Conservation (phyloP, 495 filamentous ascomycete species). For the Xylaria palmicola region DNA sequence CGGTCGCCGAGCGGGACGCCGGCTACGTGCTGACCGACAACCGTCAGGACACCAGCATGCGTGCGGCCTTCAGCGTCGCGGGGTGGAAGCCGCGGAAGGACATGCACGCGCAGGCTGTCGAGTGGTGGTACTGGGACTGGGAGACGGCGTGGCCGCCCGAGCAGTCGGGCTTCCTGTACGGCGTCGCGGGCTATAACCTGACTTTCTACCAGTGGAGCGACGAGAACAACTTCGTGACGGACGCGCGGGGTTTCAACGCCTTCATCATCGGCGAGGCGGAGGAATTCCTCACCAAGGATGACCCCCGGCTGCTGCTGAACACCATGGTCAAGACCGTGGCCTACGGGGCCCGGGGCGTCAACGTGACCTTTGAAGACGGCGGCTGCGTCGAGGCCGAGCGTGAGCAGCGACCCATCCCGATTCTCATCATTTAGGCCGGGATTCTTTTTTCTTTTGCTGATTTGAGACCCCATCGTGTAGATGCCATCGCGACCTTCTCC, state of each 20-base stretch:
- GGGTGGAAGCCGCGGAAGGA: conserved; percentile 66
- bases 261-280: conserved; percentile 62
- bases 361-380: conserved; percentile 54
- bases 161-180: conserved; percentile 31
- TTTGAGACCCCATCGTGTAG: too few species aligned
- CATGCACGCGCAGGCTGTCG: conserved; percentile 58
- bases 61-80: conserved; percentile 58
- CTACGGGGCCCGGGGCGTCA: conserved; percentile 57
- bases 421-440: conserved; percentile 31
- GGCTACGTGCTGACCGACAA: conserved; percentile 59
- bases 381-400: conserved; percentile 59
- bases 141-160: conserved; percentile 53
- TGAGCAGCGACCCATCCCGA: conserved; percentile 52
- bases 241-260: conserved; percentile 66
- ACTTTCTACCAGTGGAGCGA: conserved; percentile 45
- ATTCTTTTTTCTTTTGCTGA: too few species aligned
- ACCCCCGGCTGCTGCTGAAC: conserved; percentile 59
- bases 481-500: conserved; percentile 39
- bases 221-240: conserved; percentile 65
- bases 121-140: conserved; percentile 59
- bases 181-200: conserved; percentile 34
- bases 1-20: conserved; percentile 52
- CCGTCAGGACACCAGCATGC: conserved; percentile 61
- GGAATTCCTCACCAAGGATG: conserved; percentile 56
- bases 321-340: conserved; percentile 58